Evolutionary conservation across 768 basidiomycete genomes (phyloP).

Genomic region (Suillus discolor): DNA sequence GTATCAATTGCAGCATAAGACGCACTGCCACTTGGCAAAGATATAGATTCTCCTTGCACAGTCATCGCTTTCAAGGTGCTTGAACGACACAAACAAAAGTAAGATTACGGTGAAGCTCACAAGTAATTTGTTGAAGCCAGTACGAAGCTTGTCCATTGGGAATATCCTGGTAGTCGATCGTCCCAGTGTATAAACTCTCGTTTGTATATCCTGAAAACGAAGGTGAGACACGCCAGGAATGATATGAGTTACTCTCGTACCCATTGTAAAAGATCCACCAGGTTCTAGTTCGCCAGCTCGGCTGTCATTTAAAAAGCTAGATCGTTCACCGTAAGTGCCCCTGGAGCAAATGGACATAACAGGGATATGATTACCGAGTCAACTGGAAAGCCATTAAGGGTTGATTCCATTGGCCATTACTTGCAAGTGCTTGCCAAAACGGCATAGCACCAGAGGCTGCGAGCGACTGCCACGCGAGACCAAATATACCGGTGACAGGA

Average conservation of each 20-base stretch:
- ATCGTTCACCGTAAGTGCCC: slow-evolving; percentile 4
- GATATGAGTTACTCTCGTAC: slow-evolving; percentile 34
- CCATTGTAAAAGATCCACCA: slow-evolving; percentile 78
- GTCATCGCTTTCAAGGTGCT: slow-evolving; percentile 29
- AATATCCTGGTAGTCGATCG: slow-evolving; percentile 49
- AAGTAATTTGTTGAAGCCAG: slow-evolving; percentile 46
- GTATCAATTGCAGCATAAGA: slow-evolving; percentile 55
- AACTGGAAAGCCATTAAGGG: slow-evolving; percentile 72
- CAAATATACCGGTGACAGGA: slow-evolving; percentile 67
- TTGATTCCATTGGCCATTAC: slow-evolving; percentile 40
- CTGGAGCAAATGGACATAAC: neutral
- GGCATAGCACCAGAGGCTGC: slow-evolving; percentile 58
- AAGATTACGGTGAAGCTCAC: slow-evolving; percentile 14
- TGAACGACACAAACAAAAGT: neutral
- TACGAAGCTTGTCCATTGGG: slow-evolving; percentile 43
- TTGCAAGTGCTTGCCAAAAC: slow-evolving; percentile 65
- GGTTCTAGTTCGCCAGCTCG: slow-evolving; percentile 48
- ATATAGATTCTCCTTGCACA: slow-evolving; percentile 34
- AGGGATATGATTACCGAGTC: slow-evolving; percentile 40
- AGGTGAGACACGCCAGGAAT: slow-evolving; percentile 4
- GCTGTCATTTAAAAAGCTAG: slow-evolving; percentile 51
- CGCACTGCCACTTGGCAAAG: slow-evolving; percentile 37
- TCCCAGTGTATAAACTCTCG: slow-evolving; percentile 46
- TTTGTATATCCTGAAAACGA: slow-evolving; percentile 56
- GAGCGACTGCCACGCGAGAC: slow-evolving; percentile 66